Evolutionary conservation across 164 flowering plant genomes (phyloP).

Genomic region (Litsea cubeba): DNA sequence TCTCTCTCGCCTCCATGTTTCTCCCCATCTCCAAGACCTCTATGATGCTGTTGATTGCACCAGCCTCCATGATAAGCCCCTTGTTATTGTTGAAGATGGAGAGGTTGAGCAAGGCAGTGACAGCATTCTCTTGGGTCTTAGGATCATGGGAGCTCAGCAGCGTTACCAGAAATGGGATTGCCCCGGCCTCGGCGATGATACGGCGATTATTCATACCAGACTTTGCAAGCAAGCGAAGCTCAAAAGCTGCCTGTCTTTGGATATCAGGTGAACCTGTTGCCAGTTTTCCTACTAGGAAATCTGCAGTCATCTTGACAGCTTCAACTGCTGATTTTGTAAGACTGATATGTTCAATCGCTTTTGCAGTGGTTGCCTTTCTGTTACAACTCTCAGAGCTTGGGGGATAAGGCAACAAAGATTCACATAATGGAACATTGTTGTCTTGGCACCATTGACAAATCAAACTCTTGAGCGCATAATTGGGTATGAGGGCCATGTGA

Average conservation of each 20-base stretch:
- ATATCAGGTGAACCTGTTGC: constrained; percentile 54
- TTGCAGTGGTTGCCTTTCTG: constrained; percentile 22
- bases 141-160: constrained; percentile 56
- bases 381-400: not conserved
- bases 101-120: constrained; percentile 87
- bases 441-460: constrained; percentile 70
- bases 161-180: constrained; percentile 68
- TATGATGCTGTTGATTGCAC: constrained; percentile 78
- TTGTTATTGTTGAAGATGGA: constrained; percentile 85
- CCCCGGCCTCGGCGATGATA: constrained; percentile 88
- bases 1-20: constrained; percentile 77
- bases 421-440: constrained; percentile 15
- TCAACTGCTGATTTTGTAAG: constrained; percentile 48
- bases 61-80: constrained; percentile 71
- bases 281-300: constrained; percentile 51
- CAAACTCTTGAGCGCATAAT: constrained; percentile 74
- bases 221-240: constrained; percentile 74
- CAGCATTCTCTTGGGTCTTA: constrained; percentile 74
- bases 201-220: constrained; percentile 81
- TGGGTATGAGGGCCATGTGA: constrained; percentile 64
- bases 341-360: constrained; percentile 42
- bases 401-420: not conserved
- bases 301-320: constrained; percentile 56
- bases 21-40: constrained; percentile 74
- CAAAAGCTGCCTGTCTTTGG: constrained; percentile 54